Conservation (phyloP, 495 filamentous ascomycete species). For the Aspergillus avenaceus region DNA sequence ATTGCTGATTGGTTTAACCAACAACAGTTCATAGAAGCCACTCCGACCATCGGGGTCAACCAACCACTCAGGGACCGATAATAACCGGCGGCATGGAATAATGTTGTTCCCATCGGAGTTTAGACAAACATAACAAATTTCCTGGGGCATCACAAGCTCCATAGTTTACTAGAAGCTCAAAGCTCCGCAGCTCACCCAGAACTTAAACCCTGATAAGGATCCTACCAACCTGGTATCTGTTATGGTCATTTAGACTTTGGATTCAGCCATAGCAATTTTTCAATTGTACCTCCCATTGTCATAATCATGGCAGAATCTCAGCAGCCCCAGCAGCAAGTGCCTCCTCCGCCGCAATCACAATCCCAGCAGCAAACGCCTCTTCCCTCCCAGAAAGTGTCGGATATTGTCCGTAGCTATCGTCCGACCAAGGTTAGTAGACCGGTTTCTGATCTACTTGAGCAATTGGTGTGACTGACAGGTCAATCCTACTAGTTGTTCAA, state of each 20-base stretch:
- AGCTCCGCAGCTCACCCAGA: background rate
- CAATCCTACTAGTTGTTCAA: constrained; percentile 31
- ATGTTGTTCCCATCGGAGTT: constrained; percentile 3
- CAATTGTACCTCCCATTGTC: background rate
- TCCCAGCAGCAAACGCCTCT: constrained; percentile 26
- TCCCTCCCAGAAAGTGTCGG: constrained; percentile 38
- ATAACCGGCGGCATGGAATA: constrained; percentile 20
- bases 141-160: background rate
- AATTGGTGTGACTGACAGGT: constrained; percentile 11
- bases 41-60: constrained; percentile 13
- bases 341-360: constrained; percentile 22
- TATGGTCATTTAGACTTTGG: background rate
- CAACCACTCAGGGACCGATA: constrained; percentile 5
- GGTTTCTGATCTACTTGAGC: background rate
- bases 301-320: constrained; percentile 33
- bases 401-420: constrained; percentile 44
- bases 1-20: background rate
- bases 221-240: background rate
- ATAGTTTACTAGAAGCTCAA: background rate
- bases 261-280: background rate
- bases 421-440: constrained; percentile 39
- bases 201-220: background rate
- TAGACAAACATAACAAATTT: constrained; percentile 5
- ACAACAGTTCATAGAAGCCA: background rate
- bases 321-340: constrained; percentile 18